Percentiles rank a stretch among this genome's conserved stretches.
These are phyloP conservation scores for Blakeslea trispora DNA, from an alignment of 371 early-diverging fungal genomes.

Conservation along the genomic window DNA sequence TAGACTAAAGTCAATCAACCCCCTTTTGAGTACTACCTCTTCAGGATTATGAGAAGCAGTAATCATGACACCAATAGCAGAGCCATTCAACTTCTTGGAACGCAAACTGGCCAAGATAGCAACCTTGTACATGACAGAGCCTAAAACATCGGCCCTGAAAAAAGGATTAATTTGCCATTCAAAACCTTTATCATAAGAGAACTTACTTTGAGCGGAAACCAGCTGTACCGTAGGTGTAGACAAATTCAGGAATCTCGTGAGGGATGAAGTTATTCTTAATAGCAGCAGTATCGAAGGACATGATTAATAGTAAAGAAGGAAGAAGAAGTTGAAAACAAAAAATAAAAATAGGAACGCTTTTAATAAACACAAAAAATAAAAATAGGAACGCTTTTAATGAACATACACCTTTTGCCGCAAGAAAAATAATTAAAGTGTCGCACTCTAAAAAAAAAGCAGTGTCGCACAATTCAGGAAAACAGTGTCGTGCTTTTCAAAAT, in stretches of 20 bases:
- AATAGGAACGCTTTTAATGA: not conserved
- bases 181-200: too few relatives aligned
- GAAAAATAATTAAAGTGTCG: too few relatives aligned
- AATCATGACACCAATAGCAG: slow-evolving; percentile 97
- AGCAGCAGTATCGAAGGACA: slow-evolving; percentile 34
- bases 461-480: too few relatives aligned
- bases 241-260: slow-evolving; percentile 34
- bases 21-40: slow-evolving; percentile 62
- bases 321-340: slow-evolving; percentile 13
- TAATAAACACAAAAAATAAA: slow-evolving; percentile 2
- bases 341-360: too few relatives aligned
- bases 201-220: slow-evolving; percentile 92
- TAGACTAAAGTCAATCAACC: not conserved
- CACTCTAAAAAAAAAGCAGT: too few relatives aligned
- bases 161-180: too few relatives aligned
- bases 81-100: slow-evolving; percentile 84
- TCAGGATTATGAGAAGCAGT: slow-evolving; percentile 99
- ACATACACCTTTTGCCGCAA: too few relatives aligned
- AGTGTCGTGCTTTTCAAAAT: too few relatives aligned
- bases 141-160: slow-evolving; percentile 75
- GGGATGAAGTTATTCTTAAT: slow-evolving; percentile 40
- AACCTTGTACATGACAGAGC: slow-evolving; percentile 93
- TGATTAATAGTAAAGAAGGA: slow-evolving; percentile 6
- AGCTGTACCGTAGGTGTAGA: slow-evolving; percentile 94
- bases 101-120: slow-evolving; percentile 93